These are phyloP conservation scores for Hypoxylon fuscum DNA, from an alignment of 495 filamentous ascomycete genomes.

Conservation along the genomic window DNA sequence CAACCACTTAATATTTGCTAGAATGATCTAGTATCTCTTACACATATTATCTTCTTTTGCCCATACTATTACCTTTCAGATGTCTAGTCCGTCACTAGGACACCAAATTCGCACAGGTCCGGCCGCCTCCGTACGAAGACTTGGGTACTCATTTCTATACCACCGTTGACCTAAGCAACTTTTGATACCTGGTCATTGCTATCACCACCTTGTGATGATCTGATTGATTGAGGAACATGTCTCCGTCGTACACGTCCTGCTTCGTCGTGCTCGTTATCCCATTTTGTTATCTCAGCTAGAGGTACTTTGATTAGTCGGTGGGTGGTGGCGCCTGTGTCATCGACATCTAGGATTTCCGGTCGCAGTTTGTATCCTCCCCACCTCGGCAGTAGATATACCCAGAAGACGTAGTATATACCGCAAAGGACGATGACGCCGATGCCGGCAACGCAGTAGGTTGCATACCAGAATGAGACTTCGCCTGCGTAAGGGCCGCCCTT, in stretches of 20 bases:
- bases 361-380: slow-evolving; percentile 61
- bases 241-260: slow-evolving; percentile 48
- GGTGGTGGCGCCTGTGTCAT: slow-evolving; percentile 55
- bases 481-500: slow-evolving; percentile 63
- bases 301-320: slow-evolving; percentile 67
- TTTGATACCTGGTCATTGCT: slow-evolving; percentile 10
- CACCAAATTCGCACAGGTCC: too few relatives aligned
- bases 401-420: slow-evolving; percentile 64
- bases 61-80: too few relatives aligned
- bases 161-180: background rate
- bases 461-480: slow-evolving; percentile 74
- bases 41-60: too few relatives aligned
- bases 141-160: too few relatives aligned
- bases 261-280: slow-evolving; percentile 68
- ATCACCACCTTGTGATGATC: slow-evolving; percentile 10
- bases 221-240: background rate
- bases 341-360: slow-evolving; percentile 60
- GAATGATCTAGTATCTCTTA: too few relatives aligned
- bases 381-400: slow-evolving; percentile 62
- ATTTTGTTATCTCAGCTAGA: slow-evolving; percentile 53
- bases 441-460: slow-evolving; percentile 66
- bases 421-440: slow-evolving; percentile 61
- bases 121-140: too few relatives aligned
- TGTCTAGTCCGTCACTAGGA: too few relatives aligned
- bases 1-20: too few relatives aligned